phyloP scores from a whole-genome alignment of 495 filamentous ascomycete genomes.

The Trichoderma asperelloides region DNA sequence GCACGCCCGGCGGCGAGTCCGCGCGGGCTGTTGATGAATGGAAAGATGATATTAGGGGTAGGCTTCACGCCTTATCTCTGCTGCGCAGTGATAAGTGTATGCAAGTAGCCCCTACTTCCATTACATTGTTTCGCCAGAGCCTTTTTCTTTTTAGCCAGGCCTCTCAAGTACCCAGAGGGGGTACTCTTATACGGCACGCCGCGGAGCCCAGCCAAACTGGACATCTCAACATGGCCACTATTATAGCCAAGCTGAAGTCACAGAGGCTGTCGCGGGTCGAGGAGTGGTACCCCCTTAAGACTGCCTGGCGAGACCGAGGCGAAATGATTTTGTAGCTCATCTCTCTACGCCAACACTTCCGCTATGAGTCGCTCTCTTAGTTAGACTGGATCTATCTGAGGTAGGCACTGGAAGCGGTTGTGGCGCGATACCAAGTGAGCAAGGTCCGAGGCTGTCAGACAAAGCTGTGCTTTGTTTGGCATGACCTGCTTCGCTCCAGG shows the following conservation, averaged over 20 bases:
- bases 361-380: not conserved
- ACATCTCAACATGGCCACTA: not conserved
- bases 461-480: not conserved
- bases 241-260: not conserved
- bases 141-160: not conserved
- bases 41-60: not conserved
- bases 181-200: not conserved
- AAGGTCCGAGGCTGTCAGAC: not conserved
- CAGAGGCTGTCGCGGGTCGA: not conserved
- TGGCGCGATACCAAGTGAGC: not conserved
- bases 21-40: not conserved
- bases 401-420: not conserved
- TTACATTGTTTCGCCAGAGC: not conserved
- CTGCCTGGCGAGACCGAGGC: not conserved
- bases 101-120: not conserved
- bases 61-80: not conserved
- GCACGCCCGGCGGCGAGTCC: not conserved
- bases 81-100: not conserved
- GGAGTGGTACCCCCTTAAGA: not conserved
- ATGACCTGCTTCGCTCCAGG: not conserved
- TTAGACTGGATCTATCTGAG: not conserved
- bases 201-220: not conserved
- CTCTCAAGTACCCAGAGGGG: not conserved
- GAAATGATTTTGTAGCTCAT: conserved; percentile 4
- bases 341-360: not conserved